phyloP scores from a whole-genome alignment of 2,329 filamentous ascomycete species.

The Phialophora verrucosa region DNA sequence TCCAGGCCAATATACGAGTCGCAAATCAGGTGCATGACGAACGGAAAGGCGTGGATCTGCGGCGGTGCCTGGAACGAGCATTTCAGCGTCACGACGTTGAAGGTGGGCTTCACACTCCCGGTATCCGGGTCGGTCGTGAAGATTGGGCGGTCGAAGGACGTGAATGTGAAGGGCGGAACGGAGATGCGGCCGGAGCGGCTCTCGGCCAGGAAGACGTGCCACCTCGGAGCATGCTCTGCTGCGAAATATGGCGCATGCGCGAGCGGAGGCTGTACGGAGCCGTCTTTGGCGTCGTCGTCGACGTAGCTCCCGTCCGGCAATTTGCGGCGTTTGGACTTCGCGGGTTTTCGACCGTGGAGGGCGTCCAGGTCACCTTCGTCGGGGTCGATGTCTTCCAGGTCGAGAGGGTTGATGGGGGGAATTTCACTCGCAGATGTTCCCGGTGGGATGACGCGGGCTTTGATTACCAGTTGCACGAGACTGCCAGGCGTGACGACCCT shows the following conservation, averaged over 20 bases:
- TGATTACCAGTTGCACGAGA: conserved; percentile 91
- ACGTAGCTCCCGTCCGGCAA: conserved; percentile 62
- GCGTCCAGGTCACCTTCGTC: conserved; percentile 91
- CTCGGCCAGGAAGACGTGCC: conserved; percentile 94
- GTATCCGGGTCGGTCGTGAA: conserved; percentile 62
- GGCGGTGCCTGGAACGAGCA: conserved; percentile 96
- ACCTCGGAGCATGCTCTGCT: conserved; percentile 85
- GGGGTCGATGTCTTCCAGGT: conserved; percentile 89
- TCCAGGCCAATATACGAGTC: conserved; percentile 97
- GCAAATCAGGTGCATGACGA: conserved; percentile 90
- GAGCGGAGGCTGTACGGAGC: conserved; percentile 77
- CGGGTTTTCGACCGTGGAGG: conserved; percentile 71
- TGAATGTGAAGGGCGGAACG: conserved; percentile 95
- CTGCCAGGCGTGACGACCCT: conserved; percentile 89
- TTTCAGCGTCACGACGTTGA: conserved; percentile 93
- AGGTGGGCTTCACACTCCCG: conserved; percentile 78
- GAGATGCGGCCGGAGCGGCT: conserved; percentile 94
- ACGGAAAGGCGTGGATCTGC: conserved; percentile 89
- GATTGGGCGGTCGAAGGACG: conserved; percentile 86
- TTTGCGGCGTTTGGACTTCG: conserved; percentile 70
- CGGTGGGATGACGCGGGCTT: conserved; percentile 90
- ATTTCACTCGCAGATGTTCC: conserved; percentile 66
- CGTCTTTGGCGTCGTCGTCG: conserved; percentile 59
- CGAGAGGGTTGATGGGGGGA: conserved; percentile 74
- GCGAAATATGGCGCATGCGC: conserved; percentile 86